Evolutionary conservation across 768 basidiomycete species (phyloP).

Genomic region (Paxillus rubicundulus): DNA sequence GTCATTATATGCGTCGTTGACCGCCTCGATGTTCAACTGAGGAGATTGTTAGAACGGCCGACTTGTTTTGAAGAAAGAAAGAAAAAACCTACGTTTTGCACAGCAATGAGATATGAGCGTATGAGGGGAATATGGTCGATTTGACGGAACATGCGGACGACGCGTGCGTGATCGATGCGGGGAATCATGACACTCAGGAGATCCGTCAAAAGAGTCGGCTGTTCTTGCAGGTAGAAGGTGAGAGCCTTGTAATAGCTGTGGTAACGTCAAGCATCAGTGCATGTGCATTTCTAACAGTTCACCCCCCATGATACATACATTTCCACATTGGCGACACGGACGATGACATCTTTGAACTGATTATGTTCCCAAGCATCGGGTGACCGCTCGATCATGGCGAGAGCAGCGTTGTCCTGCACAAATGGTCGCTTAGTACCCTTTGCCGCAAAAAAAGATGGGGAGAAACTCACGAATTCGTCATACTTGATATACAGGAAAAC

Average conservation of each 20-base stretch:
- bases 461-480: conserved; percentile 75
- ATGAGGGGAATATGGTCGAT: conserved; percentile 96
- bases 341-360: conserved; percentile 98
- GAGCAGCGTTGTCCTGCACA: conserved; percentile 85
- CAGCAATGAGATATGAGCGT: conserved; percentile 93
- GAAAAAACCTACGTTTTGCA: conserved; percentile 87
- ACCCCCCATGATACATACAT: conserved; percentile 53
- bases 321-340: conserved; percentile 96
- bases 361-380: conserved; percentile 99
- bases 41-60: conserved; percentile 2
- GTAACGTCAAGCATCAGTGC: conserved; percentile 5
- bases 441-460: background rate
- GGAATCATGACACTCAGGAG: conserved; percentile 89
- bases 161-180: conserved; percentile 92
- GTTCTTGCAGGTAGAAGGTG: conserved; percentile 91
- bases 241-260: conserved; percentile 90
- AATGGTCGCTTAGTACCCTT: conserved; percentile 2
- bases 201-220: conserved; percentile 91
- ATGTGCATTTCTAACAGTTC: background rate
- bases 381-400: conserved; percentile 98
- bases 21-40: conserved; percentile 91
- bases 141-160: conserved; percentile 93
- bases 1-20: conserved; percentile 98
- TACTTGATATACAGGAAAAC: conserved; percentile 99
- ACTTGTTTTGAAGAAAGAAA: no score